phyloP scores from a whole-genome alignment of 2,329 filamentous ascomycete genomes.

The Coniella lustricola region DNA sequence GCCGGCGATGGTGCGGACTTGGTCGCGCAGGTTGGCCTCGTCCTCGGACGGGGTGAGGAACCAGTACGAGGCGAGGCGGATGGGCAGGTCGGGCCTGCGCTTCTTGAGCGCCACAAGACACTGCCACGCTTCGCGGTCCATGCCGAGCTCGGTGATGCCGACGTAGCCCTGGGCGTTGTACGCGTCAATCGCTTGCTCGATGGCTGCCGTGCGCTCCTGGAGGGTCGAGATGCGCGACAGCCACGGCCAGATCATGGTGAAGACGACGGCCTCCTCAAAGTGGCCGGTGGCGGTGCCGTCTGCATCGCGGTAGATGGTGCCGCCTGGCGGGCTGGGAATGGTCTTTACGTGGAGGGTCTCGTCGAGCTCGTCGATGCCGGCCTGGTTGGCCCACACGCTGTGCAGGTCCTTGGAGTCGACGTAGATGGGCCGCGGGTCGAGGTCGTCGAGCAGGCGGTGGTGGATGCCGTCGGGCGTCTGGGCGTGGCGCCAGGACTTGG shows the following conservation, averaged over 20 bases:
- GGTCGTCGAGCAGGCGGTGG: constrained; percentile 43
- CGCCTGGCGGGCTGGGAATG: constrained; percentile 42
- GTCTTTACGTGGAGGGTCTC: constrained; percentile 39
- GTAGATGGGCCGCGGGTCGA: constrained; percentile 45
- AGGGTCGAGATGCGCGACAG: constrained; percentile 40
- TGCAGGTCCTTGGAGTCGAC: constrained; percentile 52
- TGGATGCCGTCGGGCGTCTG: constrained; percentile 45
- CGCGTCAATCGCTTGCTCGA: constrained; percentile 38
- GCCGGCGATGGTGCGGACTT: constrained; percentile 45
- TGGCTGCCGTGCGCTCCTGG: constrained; percentile 39
- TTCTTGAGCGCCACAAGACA: constrained; percentile 36
- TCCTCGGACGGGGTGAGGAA: constrained; percentile 41
- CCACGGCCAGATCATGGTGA: constrained; percentile 48
- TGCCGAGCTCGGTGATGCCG: constrained; percentile 51
- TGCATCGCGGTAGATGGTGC: constrained; percentile 41
- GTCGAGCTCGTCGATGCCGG: constrained; percentile 43
- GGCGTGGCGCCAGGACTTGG: constrained; percentile 47
- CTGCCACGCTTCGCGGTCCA: constrained; percentile 49
- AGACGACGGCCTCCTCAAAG: constrained; percentile 46
- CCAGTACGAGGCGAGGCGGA: constrained; percentile 51
- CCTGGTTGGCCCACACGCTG: constrained; percentile 48
- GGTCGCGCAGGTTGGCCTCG: constrained; percentile 36
- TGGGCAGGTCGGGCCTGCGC: constrained; percentile 28
- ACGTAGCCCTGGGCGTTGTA: constrained; percentile 47
- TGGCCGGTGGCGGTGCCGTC: constrained; percentile 41